These are phyloP conservation scores for Acanthamoeba royreba DNA, from an alignment of 208 protist species.

Conservation along the genomic window DNA sequence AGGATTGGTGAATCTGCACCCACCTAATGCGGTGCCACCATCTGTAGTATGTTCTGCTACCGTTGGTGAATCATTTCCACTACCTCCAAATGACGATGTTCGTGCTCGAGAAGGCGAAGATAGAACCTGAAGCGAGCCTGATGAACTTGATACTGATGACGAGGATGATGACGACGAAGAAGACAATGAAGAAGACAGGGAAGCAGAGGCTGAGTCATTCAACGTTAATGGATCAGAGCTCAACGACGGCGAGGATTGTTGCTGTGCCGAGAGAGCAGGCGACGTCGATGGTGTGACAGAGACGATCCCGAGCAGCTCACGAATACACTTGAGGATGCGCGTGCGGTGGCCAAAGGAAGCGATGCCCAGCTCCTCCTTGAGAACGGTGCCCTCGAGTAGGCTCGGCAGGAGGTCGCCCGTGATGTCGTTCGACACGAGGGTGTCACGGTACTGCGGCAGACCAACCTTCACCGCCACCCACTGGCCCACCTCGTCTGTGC, in stretches of 20 bases:
- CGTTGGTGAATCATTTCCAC: neutral
- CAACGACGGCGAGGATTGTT: too few relatives aligned
- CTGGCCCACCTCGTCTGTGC: neutral
- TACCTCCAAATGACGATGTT: neutral
- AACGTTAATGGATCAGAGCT: too few relatives aligned
- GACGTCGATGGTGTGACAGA: too few relatives aligned
- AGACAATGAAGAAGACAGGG: neutral
- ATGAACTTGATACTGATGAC: neutral
- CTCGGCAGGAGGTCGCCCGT: neutral
- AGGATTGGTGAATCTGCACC: too few relatives aligned
- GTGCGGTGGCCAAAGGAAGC: neutral
- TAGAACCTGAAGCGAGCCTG: too few relatives aligned
- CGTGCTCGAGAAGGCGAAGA: neutral
- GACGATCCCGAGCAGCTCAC: neutral
- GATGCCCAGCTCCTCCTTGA: slow-evolving; percentile 19
- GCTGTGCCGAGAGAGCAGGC: neutral
- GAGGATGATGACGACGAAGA: neutral
- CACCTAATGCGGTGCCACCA: neutral
- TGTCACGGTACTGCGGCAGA: neutral
- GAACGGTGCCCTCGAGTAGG: neutral
- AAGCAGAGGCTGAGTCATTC: neutral
- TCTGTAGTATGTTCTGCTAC: neutral
- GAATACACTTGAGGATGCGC: neutral
- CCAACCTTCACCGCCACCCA: neutral
- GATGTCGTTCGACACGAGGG: neutral